These are phyloP conservation scores for Brasenia schreberi DNA, from an alignment of 164 flowering plant genomes.

Conservation along the genomic window DNA sequence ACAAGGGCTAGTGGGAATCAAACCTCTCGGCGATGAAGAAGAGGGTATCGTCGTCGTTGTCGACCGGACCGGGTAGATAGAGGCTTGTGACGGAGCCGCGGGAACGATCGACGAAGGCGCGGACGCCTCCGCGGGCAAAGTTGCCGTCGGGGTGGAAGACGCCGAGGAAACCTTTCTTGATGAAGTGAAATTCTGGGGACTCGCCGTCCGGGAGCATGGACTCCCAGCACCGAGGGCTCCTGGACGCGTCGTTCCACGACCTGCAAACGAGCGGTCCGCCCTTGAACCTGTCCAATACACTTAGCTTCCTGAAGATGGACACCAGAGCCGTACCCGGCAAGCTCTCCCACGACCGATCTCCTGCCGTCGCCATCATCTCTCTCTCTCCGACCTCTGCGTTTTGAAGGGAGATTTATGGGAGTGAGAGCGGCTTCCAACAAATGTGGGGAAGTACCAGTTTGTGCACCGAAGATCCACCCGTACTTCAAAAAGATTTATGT, in stretches of 20 bases:
- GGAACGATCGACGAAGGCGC: slow-evolving; percentile 1
- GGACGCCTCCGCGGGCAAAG: neutral
- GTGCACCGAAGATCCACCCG: too few species aligned
- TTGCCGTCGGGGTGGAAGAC: neutral
- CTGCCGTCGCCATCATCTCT: neutral
- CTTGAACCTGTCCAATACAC: neutral
- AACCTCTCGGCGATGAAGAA: slow-evolving; percentile 3
- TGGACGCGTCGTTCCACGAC: slow-evolving; percentile 3
- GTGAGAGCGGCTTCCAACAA: too few species aligned
- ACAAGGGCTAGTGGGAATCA: too few species aligned
- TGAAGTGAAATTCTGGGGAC: slow-evolving; percentile 3
- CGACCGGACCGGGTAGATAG: slow-evolving; percentile 1
- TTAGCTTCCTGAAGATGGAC: neutral
- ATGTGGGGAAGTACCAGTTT: too few species aligned
- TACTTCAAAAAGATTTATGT: too few species aligned
- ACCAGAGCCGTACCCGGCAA: slow-evolving; percentile 3
- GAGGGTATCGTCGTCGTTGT: slow-evolving; percentile 2
- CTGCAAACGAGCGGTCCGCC: slow-evolving; percentile 1
- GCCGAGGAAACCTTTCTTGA: neutral
- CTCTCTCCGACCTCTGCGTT: neutral
- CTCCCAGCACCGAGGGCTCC: slow-evolving; percentile 6
- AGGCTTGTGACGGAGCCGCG: neutral
- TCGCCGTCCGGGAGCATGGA: neutral
- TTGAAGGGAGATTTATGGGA: too few species aligned
- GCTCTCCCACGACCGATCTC: neutral